Base-by-base conservation (phyloP, 768 basidiomycete genomes). In the Trametes meyenii region DNA sequence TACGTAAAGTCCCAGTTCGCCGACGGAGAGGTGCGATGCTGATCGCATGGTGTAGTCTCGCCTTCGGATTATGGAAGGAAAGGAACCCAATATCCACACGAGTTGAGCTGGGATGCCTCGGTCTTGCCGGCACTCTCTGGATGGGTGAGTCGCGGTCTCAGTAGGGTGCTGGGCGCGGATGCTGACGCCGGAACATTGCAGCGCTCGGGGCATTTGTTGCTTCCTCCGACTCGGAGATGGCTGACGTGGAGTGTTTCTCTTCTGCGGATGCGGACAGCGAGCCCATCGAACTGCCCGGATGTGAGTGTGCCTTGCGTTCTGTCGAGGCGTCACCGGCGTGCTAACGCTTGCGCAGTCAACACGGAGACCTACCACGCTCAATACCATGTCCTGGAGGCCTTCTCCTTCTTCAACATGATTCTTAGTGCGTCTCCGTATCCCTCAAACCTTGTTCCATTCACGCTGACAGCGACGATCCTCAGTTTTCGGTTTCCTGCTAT, bases 281-380 rank as follows among this genome's bases (percentile, higher is more conserved):
- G 26, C 74, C 87, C 48, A 81, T 88, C 43, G 81, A 85, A 33
- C 74, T 84, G 58, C 83, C 87, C 56, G 84, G 81, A 64, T 92
- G 90, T 92, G 69, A 76, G 89, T 80, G 40, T 43, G 17, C 46
- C 39, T 40, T n/a, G 51, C 39, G 45, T 24, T 21, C 21, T 24
- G 21, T 44, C 7, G n/a, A n/a, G 21, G 45, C 24, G 7, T 21
- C 21, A 21, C 45, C 21, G 6, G 45, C 43, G 50, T 61, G 42
- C 50, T 26, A 36, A 50, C 56, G 40, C 33, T 10, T 19, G 21
- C 45, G 17, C 67, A 93, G 92, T 92, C 75, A 86, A 89, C 58
- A 92, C 90, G 23, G 88, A 91, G 67, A 89, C 89, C 62, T 94
- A 88, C 72, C 92, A 92, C 66, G 90, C 91, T n/a, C 92, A 92